Percentiles rank a stretch among this genome's conserved stretches.
Evolutionary conservation across 2,329 filamentous ascomycete species (phyloP).

Genomic region (Ceratocystis albifundus): DNA sequence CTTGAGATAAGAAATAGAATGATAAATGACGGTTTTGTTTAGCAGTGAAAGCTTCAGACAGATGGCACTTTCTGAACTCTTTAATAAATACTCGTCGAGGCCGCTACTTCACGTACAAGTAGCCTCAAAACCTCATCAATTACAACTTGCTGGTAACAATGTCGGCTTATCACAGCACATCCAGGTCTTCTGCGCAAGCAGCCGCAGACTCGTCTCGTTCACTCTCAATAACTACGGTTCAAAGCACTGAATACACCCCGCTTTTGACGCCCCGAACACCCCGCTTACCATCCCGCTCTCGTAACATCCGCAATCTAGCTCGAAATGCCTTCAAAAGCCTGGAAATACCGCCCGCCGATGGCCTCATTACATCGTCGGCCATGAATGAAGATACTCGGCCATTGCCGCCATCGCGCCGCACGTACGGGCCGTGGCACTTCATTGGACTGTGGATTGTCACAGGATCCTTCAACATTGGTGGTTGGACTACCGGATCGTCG

Average conservation of each 20-base stretch:
- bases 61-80: no score
- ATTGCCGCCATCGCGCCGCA: conserved; percentile 27
- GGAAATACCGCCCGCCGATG: conserved; percentile 10
- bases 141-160: background rate
- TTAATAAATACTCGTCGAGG: no score
- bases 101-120: no score
- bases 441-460: conserved; percentile 30
- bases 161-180: background rate
- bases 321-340: background rate
- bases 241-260: background rate
- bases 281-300: background rate
- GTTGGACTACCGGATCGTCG: conserved; percentile 30
- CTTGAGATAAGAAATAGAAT: background rate
- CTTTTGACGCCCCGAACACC: background rate
- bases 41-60: no score
- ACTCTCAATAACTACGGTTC: background rate
- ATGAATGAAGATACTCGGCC: conserved; percentile 29
- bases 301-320: background rate
- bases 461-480: conserved; percentile 30
- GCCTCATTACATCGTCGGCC: conserved; percentile 1
- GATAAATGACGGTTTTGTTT: background rate
- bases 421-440: conserved; percentile 30
- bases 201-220: background rate
- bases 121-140: no score
- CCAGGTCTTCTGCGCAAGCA: background rate